Evolutionary conservation across 2,329 filamentous ascomycete genomes (phyloP).

Genomic region (Fusarium heterosporum): DNA sequence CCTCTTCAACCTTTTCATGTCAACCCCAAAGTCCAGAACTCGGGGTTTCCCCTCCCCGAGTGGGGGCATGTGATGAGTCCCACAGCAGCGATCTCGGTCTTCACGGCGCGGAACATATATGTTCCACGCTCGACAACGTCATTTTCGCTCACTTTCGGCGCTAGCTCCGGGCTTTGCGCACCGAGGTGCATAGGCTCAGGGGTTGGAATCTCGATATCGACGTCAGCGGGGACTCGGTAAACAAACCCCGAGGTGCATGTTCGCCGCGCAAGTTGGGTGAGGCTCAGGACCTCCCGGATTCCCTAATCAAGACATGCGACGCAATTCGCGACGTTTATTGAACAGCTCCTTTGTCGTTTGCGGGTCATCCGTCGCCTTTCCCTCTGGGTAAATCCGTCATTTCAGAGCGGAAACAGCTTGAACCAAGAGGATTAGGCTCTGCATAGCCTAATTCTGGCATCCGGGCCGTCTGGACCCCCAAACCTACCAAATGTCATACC

Average conservation of each 20-base stretch:
- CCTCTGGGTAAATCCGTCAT: constrained; percentile 5
- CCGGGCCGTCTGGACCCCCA: constrained; percentile 15
- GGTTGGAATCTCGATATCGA: constrained; percentile 11
- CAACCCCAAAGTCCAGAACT: constrained; percentile 21
- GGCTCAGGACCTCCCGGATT: constrained; percentile 32
- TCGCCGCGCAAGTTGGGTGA: constrained; percentile 7
- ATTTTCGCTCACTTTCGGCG: not conserved
- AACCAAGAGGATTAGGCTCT: not conserved
- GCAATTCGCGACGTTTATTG: constrained; percentile 23
- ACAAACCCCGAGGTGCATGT: constrained; percentile 1
- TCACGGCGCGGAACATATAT: not conserved
- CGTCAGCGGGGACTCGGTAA: constrained; percentile 10
- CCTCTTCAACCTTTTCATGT: constrained; percentile 22
- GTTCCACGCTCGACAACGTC: not conserved
- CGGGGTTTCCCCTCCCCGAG: constrained; percentile 22
- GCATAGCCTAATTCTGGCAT: constrained; percentile 27
- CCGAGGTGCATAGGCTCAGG: constrained; percentile 24
- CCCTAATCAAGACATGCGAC: constrained; percentile 22
- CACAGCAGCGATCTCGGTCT: constrained; percentile 2
- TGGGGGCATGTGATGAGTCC: constrained; percentile 23
- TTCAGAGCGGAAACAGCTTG: not conserved
- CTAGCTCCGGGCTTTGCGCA: not conserved
- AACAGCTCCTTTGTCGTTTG: constrained; percentile 15
- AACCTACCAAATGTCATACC: not conserved
- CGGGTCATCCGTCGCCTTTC: constrained; percentile 21